These are phyloP conservation scores for Capsicum chinense DNA, from an alignment of 257 asterid genomes.

Conservation along the genomic window DNA sequence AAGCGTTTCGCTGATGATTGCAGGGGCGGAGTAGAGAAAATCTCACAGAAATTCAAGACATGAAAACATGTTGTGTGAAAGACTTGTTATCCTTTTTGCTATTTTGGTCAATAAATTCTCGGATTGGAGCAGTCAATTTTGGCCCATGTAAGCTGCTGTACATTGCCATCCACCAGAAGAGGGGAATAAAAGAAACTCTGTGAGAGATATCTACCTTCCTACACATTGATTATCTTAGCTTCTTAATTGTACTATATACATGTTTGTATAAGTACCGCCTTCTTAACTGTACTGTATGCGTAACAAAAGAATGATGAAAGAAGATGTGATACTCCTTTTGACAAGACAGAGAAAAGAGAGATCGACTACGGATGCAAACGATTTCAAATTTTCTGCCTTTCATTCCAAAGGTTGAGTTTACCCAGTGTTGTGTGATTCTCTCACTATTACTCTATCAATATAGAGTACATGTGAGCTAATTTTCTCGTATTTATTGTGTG, in stretches of 20 bases:
- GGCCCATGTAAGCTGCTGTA: constrained; percentile 23
- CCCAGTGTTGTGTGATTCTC: background rate
- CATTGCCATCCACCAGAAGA: constrained; percentile 1
- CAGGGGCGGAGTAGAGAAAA: constrained; percentile 82
- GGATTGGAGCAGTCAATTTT: constrained; percentile 24
- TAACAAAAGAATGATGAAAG: background rate
- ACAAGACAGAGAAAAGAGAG: background rate
- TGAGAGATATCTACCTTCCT: background rate
- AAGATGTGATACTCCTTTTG: background rate
- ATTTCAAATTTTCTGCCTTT: background rate
- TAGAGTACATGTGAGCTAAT: background rate
- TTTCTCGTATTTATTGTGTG: background rate
- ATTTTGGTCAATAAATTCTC: constrained; percentile 23
- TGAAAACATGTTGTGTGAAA: constrained; percentile 38
- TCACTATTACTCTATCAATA: background rate
- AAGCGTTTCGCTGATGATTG: constrained; percentile 85
- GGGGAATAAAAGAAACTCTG: constrained; percentile 16
- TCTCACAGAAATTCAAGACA: constrained; percentile 87
- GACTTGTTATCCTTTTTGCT: background rate
- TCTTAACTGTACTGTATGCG: background rate
- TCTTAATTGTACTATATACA: background rate
- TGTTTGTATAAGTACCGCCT: background rate
- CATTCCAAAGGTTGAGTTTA: background rate
- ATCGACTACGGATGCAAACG: background rate
- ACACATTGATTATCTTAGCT: background rate